A percentile compares a stretch with the other conserved stretches of the same genome.
phyloP scores from a whole-genome alignment of 257 asterid species.

The Anisodus tanguticus region DNA sequence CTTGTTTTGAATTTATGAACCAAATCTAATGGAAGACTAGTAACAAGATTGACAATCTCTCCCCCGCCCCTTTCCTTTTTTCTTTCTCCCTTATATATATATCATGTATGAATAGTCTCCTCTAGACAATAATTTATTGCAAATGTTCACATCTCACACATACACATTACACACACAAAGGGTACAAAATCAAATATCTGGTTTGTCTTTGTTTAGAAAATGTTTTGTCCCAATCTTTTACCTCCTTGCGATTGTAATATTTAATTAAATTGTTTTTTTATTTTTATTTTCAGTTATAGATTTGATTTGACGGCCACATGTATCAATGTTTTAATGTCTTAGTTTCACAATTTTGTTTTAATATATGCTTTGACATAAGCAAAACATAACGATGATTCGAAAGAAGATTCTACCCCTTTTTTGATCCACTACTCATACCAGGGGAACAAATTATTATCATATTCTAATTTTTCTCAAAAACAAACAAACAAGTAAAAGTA shows the following conservation, averaged over 20 bases:
- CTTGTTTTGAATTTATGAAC: neutral
- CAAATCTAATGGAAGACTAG: too few species aligned
- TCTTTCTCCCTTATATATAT: neutral
- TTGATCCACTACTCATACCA: neutral
- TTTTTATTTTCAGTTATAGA: neutral
- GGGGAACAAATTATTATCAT: too few species aligned
- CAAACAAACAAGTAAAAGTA: neutral
- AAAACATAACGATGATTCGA: neutral
- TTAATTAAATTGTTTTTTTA: too few species aligned
- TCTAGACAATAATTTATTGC: neutral
- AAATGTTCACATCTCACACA: neutral
- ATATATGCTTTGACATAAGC: neutral
- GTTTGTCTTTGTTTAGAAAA: neutral
- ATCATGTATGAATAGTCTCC: neutral
- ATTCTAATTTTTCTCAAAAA: too few species aligned
- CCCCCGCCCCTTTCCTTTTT: too few species aligned
- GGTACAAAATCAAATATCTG: neutral
- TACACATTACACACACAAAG: too few species aligned
- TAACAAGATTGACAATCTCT: neutral
- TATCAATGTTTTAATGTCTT: neutral
- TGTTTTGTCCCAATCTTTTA: neutral
- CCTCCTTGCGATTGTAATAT: neutral
- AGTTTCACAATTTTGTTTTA: neutral
- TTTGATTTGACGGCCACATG: neutral
- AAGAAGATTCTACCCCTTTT: neutral